Evolutionary conservation across 208 protist species (phyloP), one percentile per base, ranked within the genome.

Genomic region (Acanthamoeba royreba): DNA sequence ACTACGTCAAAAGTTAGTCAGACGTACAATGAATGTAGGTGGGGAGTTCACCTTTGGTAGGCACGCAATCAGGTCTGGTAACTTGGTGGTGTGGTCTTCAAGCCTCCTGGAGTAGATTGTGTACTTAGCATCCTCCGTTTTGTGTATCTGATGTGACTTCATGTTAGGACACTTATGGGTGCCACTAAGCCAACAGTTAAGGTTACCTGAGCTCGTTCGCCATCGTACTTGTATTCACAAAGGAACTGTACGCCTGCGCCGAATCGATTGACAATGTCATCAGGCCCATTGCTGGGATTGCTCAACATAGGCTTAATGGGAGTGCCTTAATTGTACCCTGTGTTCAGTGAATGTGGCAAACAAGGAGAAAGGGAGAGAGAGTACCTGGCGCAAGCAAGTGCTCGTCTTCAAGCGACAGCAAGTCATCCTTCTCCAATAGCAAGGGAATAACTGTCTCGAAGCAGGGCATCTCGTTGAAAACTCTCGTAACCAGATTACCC

Each of bases 71-170:
- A 99, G 93, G 95, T 99, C 99, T 4, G 99, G 99, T 93, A 99
- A 99, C 96, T 99, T 99, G 35, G 94, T 94, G 17, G 99, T 99
- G 94, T 99, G 98, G 83, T 99, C 98, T 95, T 99, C 99, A 0
- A 98, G 97, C 94, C 99, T 99, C 74, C 99, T 97, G 43, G 97
- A 99, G 97, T 99, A 99, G 22, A 99, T 99, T 35, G 97, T 95
- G 94, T 99, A 97, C 19, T 91, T 96, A 8, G 53, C 86, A 77
- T 97, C 86, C 31, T 47, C 55, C 17, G 89, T 33, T 22, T 47
- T 69, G 52, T 96, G 95, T 7, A 94, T 49, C 91, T 99, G n/a
- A 98, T n/a, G n/a, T n/a, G n/a, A n/a, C n/a, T n/a, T n/a, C n/a
- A n/a, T n/a, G n/a, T n/a, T n/a, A n/a, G n/a, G n/a, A n/a, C n/a